Evolutionary conservation across 495 filamentous ascomycete species (phyloP), one percentile per base, ranked within the genome.

Genomic region (Penicillium pancosmium): DNA sequence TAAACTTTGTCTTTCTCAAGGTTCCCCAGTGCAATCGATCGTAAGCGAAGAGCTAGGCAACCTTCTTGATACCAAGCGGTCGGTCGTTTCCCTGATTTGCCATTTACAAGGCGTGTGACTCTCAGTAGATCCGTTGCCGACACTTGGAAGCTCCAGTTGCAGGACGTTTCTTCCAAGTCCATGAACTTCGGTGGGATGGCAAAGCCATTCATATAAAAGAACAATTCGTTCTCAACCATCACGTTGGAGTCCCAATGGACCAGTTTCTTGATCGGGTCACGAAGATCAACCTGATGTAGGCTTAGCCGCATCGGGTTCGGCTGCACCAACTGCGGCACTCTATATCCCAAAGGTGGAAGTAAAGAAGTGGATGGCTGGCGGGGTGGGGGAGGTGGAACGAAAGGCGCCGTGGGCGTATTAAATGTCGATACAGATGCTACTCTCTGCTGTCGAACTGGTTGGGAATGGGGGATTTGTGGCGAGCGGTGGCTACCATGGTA

Each of bases 271-370:
- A 77, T 65, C 1, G 85, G 85, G 55, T 84, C 87, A 33, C 80
- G 77, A 43, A 83, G 70, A 61, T 83, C 72, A 38, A 77, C 79
- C 67, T 86, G 84, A 56, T 89, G 86, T 35, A 89, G 74, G 4
- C 80, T 76, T 34, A 73, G 69, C 33, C 73, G 56, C 27, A 78
- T 52, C 31, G 85, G 76, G 64, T 77, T 77, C 6, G 70, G 71
- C 8, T 79, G 80, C 25, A 73, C 66, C 0, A 68, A 68, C 23
- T 70, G 71, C 15, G 72, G 67, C 0, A 80, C 71, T 61, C 50
- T 53, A 16, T 60, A 55, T 6, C 65, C 70, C 7, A 61, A 55
- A 5, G 61, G 50, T 5, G 80, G 80, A 7, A 82, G 56, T 5
- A 82, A 54, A 16, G 59, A 54, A n/a, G 10, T 31, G 3, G 9